Evolutionary conservation across 768 basidiomycete genomes (phyloP), one percentile per base, ranked within the genome.

Genomic region (Suillus weaverae): DNA sequence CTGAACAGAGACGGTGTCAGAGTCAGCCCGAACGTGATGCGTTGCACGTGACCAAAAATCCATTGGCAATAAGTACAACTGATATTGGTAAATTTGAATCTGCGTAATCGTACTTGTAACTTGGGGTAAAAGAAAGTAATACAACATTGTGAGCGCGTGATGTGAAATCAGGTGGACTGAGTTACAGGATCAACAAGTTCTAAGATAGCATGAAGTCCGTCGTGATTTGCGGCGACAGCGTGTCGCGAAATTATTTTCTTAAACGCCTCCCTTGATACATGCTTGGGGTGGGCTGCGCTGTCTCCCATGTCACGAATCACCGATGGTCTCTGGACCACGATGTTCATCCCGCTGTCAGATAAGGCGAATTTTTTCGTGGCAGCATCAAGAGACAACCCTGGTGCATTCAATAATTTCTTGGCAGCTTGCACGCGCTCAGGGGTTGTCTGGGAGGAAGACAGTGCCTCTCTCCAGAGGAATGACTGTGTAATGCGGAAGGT

Each of bases 401-500:
- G 39, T n/a, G 35, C 50, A 6, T 20, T 20, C 36, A 62, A 50
- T 2, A 62, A 13, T n/a, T 7, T 16, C 2, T 53, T 5, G 13
- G 61, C 50, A n/a, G 30, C 20, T n/a, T 41, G 44, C 18, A 62
- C 1, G 22, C n/a, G n/a, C 44, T 48, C 50, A 22, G 44, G 1
- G 10, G 38, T 32, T 30, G n/a, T 50, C 26, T 62, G 18, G n/a
- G 14, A 36, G 20, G 61, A 50, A 44, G 44, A 1, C 46, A 62
- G 61, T 26, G 48, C 61, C 22, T 51, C 44, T 38, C 46, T 62
- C 61, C 61, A 62, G 14, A n/a, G 11, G 39, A 51, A 20, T 32
- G 46, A 62, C n/a, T 44, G 44, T 5, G 4, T 33, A 13, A 26
- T 18, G 2, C 10, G 9, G 4, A 36, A 13, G 18, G 26, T 36